Percentiles rank a stretch among this genome's conserved stretches.
Evolutionary conservation across 768 basidiomycete genomes (phyloP).

Genomic region (Chalciporus sphaerocephalus): DNA sequence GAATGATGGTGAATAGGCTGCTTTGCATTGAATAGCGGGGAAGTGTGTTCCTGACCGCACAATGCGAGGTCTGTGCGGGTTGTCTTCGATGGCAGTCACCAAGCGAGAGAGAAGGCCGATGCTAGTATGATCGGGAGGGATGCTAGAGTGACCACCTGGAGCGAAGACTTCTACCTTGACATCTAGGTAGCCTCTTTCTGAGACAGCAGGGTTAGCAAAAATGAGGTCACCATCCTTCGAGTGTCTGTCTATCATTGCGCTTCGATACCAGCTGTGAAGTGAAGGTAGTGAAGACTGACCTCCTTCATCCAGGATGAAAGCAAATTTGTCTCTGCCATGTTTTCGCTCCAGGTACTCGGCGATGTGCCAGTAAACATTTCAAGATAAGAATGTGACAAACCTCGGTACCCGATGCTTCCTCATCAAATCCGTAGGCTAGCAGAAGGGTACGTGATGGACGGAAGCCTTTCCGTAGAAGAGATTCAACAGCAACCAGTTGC

Average conservation of each 20-base stretch:
- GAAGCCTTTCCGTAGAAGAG: constrained; percentile 42
- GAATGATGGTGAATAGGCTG: constrained; percentile 54
- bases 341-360: constrained; percentile 43
- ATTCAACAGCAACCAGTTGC: constrained; percentile 46
- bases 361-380: constrained; percentile 47
- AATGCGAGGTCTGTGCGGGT: constrained; percentile 50
- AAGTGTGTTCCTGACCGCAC: constrained; percentile 28
- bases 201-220: constrained; percentile 56
- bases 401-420: constrained; percentile 45
- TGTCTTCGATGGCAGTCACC: constrained; percentile 58
- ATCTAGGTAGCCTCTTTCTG: constrained; percentile 68
- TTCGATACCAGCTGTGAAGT: not conserved
- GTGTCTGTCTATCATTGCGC: not conserved
- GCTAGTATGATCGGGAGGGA: constrained; percentile 75
- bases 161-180: constrained; percentile 57
- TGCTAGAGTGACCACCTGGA: constrained; percentile 75
- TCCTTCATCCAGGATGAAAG: constrained; percentile 76
- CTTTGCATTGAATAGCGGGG: constrained; percentile 49
- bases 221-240: constrained; percentile 15
- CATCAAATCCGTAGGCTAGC: constrained; percentile 48
- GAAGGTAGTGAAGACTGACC: constrained; percentile 35
- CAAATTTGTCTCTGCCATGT: constrained; percentile 67
- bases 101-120: constrained; percentile 73
- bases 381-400: not conserved
- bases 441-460: constrained; percentile 41